Evolutionary conservation across 495 filamentous ascomycete genomes (phyloP), one percentile per base, ranked within the genome.

Genomic region (Zalerion maritima): DNA sequence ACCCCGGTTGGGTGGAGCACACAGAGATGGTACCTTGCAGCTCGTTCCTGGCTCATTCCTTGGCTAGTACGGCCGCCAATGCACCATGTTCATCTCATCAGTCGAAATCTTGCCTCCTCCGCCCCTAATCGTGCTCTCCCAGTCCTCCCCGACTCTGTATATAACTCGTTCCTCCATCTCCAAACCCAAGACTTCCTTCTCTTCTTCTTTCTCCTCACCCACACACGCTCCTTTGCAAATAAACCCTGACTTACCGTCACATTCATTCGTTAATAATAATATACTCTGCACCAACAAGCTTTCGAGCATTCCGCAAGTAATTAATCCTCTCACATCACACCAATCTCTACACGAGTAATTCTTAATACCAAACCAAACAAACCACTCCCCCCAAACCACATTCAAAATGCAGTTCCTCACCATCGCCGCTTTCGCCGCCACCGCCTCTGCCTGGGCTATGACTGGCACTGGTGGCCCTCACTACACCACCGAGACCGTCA

Each of bases 351-450:
- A 38, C 45, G 46, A 61, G 47, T 58, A 40, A 55, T 48, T 49
- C 58, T 55, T 47, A 50, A 45, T 41, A 38, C 42, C 45, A 43
- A 42, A 48, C 52, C 58, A 49, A 48, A 55, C 52, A 55, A 53
- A 47, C 49, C 55, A 46, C n/a, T n/a, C n/a, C n/a, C n/a, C n/a
- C n/a, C n/a, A n/a, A n/a, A n/a, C n/a, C n/a, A n/a, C n/a, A n/a
- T 51, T 71, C 77, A 86, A 78, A 54, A 93, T 93, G 84, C 81
- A 81, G 77, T 83, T 79, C 52, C 62, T 71, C 54, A 61, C 73
- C 41, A 58, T 69, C 54, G 70, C 69, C 54, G 69, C 71, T 46
- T 58, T 74, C 52, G 71, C 69, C 46, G 58, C 66, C 43, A 65
- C 68, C 49, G 69, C 64, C 42, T 42, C 38, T 41, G 58, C 49